phyloP scores from a whole-genome alignment of 2,329 filamentous ascomycete species.

The Calonectria hongkongensis region DNA sequence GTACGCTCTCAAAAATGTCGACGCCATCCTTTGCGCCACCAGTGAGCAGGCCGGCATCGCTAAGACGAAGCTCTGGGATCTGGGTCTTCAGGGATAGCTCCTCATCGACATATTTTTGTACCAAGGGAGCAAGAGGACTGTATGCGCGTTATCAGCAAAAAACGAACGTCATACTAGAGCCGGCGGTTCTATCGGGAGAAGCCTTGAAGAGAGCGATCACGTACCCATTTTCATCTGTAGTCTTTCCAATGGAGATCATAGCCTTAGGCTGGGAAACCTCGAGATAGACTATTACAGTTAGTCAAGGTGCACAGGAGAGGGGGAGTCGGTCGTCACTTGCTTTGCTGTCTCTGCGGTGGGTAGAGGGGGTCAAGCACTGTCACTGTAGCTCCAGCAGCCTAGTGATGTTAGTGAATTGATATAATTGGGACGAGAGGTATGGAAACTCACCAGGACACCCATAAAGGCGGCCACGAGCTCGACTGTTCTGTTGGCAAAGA shows the following conservation, averaged over 20 bases:
- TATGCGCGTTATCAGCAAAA: background rate
- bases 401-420: background rate
- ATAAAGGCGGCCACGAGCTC: slow-evolving; percentile 81
- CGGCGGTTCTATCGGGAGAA: too few species aligned
- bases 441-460: slow-evolving; percentile 73
- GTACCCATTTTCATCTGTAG: slow-evolving; percentile 75
- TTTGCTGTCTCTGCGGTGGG: slow-evolving; percentile 56
- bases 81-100: slow-evolving; percentile 83
- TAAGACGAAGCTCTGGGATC: slow-evolving; percentile 83
- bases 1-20: slow-evolving; percentile 78
- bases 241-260: slow-evolving; percentile 80
- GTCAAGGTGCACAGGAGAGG: background rate
- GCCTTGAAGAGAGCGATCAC: background rate
- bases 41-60: slow-evolving; percentile 81
- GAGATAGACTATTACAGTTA: slow-evolving; percentile 74
- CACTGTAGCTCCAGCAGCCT: slow-evolving; percentile 67
- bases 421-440: background rate
- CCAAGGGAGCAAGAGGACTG: slow-evolving; percentile 63
- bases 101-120: slow-evolving; percentile 80
- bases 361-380: slow-evolving; percentile 51
- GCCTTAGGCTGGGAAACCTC: slow-evolving; percentile 74
- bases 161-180: background rate
- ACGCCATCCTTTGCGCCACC: slow-evolving; percentile 80
- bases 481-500: slow-evolving; percentile 88
- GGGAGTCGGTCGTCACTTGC: background rate